Evolutionary conservation across 1,284 basidiomycete species (phyloP).

Genomic region (Rhodotorula glutinis): DNA sequence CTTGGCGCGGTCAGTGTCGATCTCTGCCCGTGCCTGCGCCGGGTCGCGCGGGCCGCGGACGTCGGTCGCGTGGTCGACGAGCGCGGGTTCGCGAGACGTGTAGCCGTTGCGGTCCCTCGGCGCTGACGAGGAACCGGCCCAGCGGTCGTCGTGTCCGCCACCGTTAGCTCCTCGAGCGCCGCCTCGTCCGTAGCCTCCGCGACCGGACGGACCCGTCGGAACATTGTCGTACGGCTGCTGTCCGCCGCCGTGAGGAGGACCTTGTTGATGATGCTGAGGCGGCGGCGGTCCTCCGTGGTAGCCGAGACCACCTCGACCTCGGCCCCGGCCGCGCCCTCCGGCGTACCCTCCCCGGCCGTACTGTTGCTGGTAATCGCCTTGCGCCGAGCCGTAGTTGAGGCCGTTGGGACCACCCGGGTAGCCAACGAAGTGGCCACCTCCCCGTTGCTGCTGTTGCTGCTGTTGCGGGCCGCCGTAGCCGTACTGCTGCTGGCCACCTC

Average conservation of each 20-base stretch:
- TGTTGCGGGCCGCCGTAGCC: not conserved
- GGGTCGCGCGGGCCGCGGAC: not conserved
- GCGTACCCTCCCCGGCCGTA: not conserved
- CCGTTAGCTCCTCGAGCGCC: constrained; percentile 21
- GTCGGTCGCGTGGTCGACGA: not conserved
- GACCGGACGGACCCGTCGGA: constrained; percentile 9
- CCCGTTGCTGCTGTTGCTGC: constrained; percentile 1
- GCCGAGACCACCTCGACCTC: constrained; percentile 13
- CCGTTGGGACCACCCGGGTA: not conserved
- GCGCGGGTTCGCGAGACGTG: not conserved
- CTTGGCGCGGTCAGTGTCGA: constrained; percentile 11
- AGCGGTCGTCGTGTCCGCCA: constrained; percentile 54
- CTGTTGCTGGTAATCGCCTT: not conserved
- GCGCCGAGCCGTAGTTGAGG: constrained; percentile 17
- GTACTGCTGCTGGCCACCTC: not conserved
- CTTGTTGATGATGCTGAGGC: not conserved
- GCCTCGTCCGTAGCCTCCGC: not conserved
- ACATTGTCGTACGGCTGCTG: constrained; percentile 4
- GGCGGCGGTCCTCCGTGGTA: constrained; percentile 8
- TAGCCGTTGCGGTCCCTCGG: not conserved
- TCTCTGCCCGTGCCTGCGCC: not conserved
- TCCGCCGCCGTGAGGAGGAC: too few species aligned
- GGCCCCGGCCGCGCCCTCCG: constrained; percentile 4
- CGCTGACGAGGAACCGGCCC: constrained; percentile 46
- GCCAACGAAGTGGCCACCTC: constrained; percentile 11